Evolutionary conservation across 2,329 filamentous ascomycete genomes (phyloP).

Genomic region (Blastomyces parvus): DNA sequence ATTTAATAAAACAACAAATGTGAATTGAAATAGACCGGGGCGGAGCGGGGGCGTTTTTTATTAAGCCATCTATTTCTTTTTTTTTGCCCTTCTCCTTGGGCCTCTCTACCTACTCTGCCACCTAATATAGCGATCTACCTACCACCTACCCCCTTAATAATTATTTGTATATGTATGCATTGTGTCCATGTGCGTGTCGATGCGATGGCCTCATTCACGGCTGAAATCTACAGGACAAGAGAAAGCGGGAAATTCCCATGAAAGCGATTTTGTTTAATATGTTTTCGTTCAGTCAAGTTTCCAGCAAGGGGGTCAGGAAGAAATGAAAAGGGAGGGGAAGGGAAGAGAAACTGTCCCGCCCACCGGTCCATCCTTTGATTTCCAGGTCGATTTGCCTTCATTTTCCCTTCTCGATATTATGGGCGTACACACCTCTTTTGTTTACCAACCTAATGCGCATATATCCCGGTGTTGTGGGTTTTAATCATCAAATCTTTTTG

Average conservation of each 20-base stretch:
- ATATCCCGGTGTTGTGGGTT: conserved; percentile 5
- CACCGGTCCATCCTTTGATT: neutral
- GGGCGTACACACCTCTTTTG: neutral
- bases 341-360: neutral
- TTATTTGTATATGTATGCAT: neutral
- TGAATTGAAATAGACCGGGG: neutral
- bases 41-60: neutral
- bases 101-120: neutral
- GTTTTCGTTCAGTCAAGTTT: neutral
- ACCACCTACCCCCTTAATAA: neutral
- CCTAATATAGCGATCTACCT: neutral
- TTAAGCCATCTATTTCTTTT: neutral
- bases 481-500: neutral
- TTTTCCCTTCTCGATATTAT: neutral
- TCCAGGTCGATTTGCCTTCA: neutral
- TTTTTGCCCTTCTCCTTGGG: neutral
- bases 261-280: neutral
- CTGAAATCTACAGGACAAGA: neutral
- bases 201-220: neutral
- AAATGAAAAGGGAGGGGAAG: no score
- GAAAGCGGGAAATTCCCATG: neutral
- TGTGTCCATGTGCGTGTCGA: neutral
- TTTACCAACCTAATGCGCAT: conserved; percentile 3
- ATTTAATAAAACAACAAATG: neutral
- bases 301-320: no score